Evolutionary conservation across 1,284 basidiomycete species (phyloP).

Genomic region (Ceratobasidium sp.): DNA sequence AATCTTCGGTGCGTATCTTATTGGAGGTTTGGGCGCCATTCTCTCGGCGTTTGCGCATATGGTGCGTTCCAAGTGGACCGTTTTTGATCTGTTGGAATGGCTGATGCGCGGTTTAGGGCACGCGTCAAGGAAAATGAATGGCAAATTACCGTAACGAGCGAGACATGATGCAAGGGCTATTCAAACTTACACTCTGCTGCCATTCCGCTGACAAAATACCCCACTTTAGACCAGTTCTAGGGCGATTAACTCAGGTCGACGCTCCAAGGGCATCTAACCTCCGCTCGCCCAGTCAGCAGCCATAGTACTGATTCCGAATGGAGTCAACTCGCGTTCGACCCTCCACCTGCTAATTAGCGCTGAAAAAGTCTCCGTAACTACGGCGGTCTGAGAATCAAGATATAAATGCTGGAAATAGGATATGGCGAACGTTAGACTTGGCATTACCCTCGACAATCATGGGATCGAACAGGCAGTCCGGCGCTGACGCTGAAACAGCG

Average conservation of each 20-base stretch:
- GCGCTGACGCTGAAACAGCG: neutral
- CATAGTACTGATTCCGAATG: neutral
- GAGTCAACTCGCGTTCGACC: neutral
- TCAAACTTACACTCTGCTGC: too few relatives aligned
- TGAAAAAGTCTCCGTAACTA: neutral
- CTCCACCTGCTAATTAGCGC: neutral
- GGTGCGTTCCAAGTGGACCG: slow-evolving; percentile 41
- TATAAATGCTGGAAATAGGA: neutral
- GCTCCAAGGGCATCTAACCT: too few relatives aligned
- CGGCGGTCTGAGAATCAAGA: neutral
- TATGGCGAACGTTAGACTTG: neutral
- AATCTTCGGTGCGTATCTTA: slow-evolving; percentile 35
- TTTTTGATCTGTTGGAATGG: slow-evolving; percentile 42
- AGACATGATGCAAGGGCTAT: too few relatives aligned
- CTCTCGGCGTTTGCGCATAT: slow-evolving; percentile 37
- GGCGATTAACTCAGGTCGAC: too few relatives aligned
- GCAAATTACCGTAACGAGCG: too few relatives aligned
- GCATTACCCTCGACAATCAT: neutral
- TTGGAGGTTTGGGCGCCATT: slow-evolving; percentile 28
- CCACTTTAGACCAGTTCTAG: neutral
- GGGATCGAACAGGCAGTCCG: slow-evolving; percentile 18
- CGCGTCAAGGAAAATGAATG: slow-evolving; percentile 9
- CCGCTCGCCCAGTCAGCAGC: neutral
- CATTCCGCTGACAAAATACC: neutral
- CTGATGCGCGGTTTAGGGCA: slow-evolving; percentile 43